phyloP scores from a whole-genome alignment of 164 flowering plant genomes.

The Stephania yunnanensis region DNA sequence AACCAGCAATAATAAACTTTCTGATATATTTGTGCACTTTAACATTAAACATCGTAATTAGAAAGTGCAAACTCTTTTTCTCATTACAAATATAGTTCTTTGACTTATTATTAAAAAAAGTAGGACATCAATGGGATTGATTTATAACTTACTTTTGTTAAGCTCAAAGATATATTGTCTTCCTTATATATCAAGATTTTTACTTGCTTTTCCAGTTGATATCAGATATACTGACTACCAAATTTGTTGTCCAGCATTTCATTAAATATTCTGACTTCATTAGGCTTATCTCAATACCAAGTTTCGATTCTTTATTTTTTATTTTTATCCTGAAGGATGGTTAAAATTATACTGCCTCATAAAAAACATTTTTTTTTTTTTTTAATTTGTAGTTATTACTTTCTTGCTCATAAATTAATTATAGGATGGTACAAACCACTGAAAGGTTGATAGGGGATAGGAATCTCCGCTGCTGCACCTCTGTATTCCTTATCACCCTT shows the following conservation, averaged over 20 bases:
- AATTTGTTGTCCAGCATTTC: not conserved
- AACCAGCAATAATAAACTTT: not conserved
- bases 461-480: not conserved
- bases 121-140: not conserved
- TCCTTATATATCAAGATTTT: not conserved
- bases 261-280: not conserved
- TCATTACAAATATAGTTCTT: not conserved
- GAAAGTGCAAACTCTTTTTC: not conserved
- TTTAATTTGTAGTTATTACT: not conserved
- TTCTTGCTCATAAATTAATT: not conserved
- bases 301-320: not conserved
- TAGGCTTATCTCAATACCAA: not conserved
- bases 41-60: not conserved
- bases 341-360: not conserved
- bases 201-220: not conserved
- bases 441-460: not conserved
- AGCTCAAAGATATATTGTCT: not conserved
- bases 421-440: not conserved
- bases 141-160: not conserved
- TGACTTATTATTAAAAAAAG: not conserved
- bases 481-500: not conserved
- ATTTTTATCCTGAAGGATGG: not conserved
- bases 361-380: not conserved
- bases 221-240: not conserved
- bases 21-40: not conserved